Evolutionary conservation across 768 basidiomycete genomes (phyloP).

Genomic region (Leccinum olivaceopallidum): DNA sequence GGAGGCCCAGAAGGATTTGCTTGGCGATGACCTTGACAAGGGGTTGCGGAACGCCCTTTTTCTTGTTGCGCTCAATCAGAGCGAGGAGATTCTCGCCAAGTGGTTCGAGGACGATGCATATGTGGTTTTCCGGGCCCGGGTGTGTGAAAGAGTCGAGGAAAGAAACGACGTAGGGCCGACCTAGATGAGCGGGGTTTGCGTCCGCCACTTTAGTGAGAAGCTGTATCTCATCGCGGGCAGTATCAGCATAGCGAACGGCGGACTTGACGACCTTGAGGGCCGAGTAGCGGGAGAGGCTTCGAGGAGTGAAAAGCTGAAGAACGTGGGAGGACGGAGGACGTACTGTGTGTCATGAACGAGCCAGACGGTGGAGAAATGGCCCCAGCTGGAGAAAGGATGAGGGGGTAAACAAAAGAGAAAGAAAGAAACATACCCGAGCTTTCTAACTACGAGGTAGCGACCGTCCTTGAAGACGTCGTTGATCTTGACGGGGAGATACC

Average conservation of each 20-base stretch:
- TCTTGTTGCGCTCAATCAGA: slow-evolving; percentile 75
- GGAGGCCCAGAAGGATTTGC: slow-evolving; percentile 84
- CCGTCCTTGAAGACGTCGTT: slow-evolving; percentile 82
- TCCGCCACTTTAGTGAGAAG: slow-evolving; percentile 75
- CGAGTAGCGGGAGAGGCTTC: slow-evolving; percentile 72
- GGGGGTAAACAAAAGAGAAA: not conserved
- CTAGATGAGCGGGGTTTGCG: slow-evolving; percentile 73
- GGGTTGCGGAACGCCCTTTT: slow-evolving; percentile 77
- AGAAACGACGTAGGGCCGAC: slow-evolving; percentile 79
- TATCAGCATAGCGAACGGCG: slow-evolving; percentile 92
- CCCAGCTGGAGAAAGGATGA: slow-evolving; percentile 61
- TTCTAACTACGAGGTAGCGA: slow-evolving; percentile 84
- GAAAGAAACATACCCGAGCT: slow-evolving; percentile 67
- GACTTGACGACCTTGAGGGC: slow-evolving; percentile 96
- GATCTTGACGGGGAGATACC: slow-evolving; percentile 80
- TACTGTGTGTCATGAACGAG: slow-evolving; percentile 78
- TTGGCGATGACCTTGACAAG: slow-evolving; percentile 85
- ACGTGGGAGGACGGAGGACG: slow-evolving; percentile 33
- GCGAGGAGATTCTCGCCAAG: slow-evolving; percentile 78
- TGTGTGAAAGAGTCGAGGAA: slow-evolving; percentile 91
- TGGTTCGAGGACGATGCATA: slow-evolving; percentile 91
- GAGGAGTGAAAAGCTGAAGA: slow-evolving; percentile 16
- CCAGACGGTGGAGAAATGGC: slow-evolving; percentile 96
- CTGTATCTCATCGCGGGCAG: slow-evolving; percentile 95
- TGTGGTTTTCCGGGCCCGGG: slow-evolving; percentile 70